Base-by-base conservation (phyloP, 108 stramenopile genomes). In the Ochromonas danica region DNA sequence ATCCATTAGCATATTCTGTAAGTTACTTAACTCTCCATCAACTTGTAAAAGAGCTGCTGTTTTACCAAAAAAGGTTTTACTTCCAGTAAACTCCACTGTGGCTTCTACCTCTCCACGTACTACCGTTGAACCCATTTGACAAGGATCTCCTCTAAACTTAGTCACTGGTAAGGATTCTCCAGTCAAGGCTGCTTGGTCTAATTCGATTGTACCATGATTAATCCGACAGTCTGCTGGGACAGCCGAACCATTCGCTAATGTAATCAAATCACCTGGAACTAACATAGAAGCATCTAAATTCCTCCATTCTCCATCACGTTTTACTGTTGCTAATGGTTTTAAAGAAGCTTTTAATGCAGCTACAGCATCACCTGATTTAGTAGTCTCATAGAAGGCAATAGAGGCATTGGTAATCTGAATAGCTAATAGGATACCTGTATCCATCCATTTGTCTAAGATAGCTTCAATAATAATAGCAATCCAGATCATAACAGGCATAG, bases 141-240 rank as follows among this genome's bases (percentile, higher is more conserved):
- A 72, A 17, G 84, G 78, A 72, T 89, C 90, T 17, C 86, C 88
- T 70, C 87, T 82, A 83, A 87, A 83, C 75, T 87, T 89, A n/a
- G 91, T 90, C 31, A 90, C 90, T n/a, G 93, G 91, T 38, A 92
- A 85, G 0, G 93, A 90, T 82, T 94, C 93, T 42, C 93, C 93
- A 0, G 91, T 92, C 39, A 92, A 83, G 0, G 91, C 90, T 0
- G 93, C 89, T 79, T 92, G 89, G 81, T 92, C 92, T 57, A 89
- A 86, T 61, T 90, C 86, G 63, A 91, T 1, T 1, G 0, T 43
- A 71, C 79, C 72, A 1, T 78, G 39, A 70, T 71, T 71, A 43
- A 67, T 33, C 10, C 63, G 17, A 39, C 79, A 79, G 28, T 83
- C 82, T 1, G 82, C 82, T 2, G 82, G 82, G 0, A 83, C 42